Evolutionary conservation across 306 rosid genomes (phyloP).

Genomic region (Mucuna pruriens): DNA sequence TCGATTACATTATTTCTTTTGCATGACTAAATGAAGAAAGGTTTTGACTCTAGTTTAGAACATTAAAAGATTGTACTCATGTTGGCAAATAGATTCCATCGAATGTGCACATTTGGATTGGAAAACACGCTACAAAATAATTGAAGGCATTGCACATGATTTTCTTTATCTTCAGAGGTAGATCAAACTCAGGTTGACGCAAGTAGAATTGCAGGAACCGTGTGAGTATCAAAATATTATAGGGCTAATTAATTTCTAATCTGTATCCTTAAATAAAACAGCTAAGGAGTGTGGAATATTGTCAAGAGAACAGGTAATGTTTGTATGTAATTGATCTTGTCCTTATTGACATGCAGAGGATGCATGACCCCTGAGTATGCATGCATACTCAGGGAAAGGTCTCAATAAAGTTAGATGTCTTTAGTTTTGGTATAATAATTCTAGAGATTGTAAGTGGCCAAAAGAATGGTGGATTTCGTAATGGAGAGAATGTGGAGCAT

Average conservation of each 20-base stretch:
- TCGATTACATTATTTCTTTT: not conserved
- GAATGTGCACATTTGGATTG: constrained; percentile 25
- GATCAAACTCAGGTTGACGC: too few relatives aligned
- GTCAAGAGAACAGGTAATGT: not conserved
- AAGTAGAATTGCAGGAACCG: too few relatives aligned
- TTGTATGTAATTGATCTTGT: not conserved
- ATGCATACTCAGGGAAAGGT: constrained; percentile 45
- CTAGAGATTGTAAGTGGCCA: constrained; percentile 59
- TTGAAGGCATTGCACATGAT: too few relatives aligned
- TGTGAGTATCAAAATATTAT: constrained; percentile 23
- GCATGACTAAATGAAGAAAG: not conserved
- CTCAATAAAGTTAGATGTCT: constrained; percentile 56
- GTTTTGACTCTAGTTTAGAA: not conserved
- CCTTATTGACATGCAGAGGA: constrained; percentile 40
- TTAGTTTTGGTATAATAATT: constrained; percentile 55
- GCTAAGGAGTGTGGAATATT: not conserved
- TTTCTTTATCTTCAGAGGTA: too few relatives aligned
- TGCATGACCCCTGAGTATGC: constrained; percentile 67
- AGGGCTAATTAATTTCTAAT: not conserved
- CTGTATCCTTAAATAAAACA: not conserved
- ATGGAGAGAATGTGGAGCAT: constrained; percentile 32
- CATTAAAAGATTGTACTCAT: not conserved
- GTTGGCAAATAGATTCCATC: constrained; percentile 37
- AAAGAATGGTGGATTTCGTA: constrained; percentile 19
- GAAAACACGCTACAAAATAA: too few relatives aligned